These are phyloP conservation scores for Hypoxylon perforatum DNA, from an alignment of 495 filamentous ascomycete genomes.

Conservation along the genomic window DNA sequence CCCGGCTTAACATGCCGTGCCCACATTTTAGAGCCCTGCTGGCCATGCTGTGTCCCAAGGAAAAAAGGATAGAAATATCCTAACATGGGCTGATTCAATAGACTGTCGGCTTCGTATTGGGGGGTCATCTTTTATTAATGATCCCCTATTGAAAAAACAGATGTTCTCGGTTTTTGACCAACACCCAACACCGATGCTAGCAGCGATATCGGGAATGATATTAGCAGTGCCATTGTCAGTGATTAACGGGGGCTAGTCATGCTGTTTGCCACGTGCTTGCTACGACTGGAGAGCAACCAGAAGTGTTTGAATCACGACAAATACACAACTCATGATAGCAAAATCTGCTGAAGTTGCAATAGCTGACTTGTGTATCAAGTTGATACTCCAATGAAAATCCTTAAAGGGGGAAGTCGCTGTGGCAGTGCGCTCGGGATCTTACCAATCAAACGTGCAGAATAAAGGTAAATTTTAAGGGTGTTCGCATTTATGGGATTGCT, in stretches of 20 bases:
- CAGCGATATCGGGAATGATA: background rate
- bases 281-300: background rate
- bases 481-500: slow-evolving; percentile 1
- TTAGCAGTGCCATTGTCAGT: too few relatives aligned
- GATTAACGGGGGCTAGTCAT: background rate
- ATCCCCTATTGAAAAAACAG: slow-evolving; percentile 16
- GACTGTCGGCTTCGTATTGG: slow-evolving; percentile 27
- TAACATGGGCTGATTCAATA: slow-evolving; percentile 27
- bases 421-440: background rate
- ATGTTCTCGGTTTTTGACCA: background rate
- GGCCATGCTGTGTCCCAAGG: slow-evolving; percentile 1
- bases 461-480: slow-evolving; percentile 2
- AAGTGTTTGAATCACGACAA: background rate
- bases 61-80: slow-evolving; percentile 8
- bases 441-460: background rate
- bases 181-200: too few relatives aligned
- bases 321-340: too few relatives aligned
- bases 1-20: slow-evolving; percentile 23
- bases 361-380: too few relatives aligned
- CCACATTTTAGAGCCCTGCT: slow-evolving; percentile 27
- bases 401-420: background rate
- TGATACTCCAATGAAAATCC: too few relatives aligned
- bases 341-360: too few relatives aligned
- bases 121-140: slow-evolving; percentile 3
- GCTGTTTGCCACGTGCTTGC: background rate